phyloP scores from a whole-genome alignment of 805 yeast species.

The Candida broadrunensis region DNA sequence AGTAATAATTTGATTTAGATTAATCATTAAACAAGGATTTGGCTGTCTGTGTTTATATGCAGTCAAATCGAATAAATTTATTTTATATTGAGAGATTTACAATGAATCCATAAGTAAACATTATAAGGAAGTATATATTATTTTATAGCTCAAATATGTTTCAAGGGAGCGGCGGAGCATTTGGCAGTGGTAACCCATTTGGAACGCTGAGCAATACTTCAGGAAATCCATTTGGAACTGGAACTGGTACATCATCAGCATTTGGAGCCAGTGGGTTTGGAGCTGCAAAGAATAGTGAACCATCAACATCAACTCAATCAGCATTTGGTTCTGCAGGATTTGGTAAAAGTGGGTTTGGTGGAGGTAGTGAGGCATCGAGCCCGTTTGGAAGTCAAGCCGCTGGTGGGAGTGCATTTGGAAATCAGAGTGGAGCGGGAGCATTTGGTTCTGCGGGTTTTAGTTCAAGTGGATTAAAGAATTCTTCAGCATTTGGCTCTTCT shows the following conservation, averaged over 20 bases:
- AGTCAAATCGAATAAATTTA: no score
- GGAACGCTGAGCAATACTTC: slow-evolving; percentile 1
- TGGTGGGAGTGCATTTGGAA: slow-evolving; percentile 10
- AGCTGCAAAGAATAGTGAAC: not conserved
- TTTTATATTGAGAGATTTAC: no score
- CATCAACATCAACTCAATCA: slow-evolving; percentile 1
- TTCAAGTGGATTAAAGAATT: slow-evolving; percentile 4
- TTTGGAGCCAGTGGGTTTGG: slow-evolving; percentile 10
- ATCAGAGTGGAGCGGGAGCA: slow-evolving; percentile 6
- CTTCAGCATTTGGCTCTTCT: slow-evolving; percentile 11
- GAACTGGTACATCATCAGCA: slow-evolving; percentile 5
- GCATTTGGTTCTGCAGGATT: slow-evolving; percentile 14
- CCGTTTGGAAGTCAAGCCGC: slow-evolving; percentile 4
- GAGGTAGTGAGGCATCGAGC: slow-evolving; percentile 5
- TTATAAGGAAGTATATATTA: no score
- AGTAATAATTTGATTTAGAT: no score
- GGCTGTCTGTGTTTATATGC: no score
- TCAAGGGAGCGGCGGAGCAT: slow-evolving; percentile 8
- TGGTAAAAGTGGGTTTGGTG: slow-evolving; percentile 6
- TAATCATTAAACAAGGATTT: no score
- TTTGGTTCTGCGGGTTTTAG: slow-evolving; percentile 11
- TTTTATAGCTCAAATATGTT: no score
- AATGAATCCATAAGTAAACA: no score
- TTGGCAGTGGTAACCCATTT: slow-evolving; percentile 9
- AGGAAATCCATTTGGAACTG: slow-evolving; percentile 9